Base-by-base conservation (phyloP, 2,329 filamentous ascomycete genomes). In the Clonostachys byssicola region DNA sequence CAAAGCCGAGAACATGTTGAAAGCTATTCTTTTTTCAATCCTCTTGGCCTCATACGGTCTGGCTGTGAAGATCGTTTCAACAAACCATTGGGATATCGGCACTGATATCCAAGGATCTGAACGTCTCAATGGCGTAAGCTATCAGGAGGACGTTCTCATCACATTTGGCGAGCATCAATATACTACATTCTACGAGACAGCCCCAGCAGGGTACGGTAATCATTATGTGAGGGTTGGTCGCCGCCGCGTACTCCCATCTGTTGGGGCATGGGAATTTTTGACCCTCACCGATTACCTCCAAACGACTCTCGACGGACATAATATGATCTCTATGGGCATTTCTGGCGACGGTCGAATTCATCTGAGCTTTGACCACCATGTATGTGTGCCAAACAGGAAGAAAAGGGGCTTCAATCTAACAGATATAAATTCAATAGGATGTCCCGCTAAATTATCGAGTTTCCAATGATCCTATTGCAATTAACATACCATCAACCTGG, bases 391-490 rank as follows among this genome's bases (percentile, higher is more conserved):
- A 30, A 30, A 30, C 23, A 30, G 23, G 23, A 30, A 30, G 23
- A 8, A 30, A 30, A 9, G 3, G 23, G 23, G 23, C 9, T 30
- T 30, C 8, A 30, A 30, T 30, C 23, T 30, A 30, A 30, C 23
- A 30, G 23, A 30, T 10, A 6, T 30, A 30, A 30, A 4, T 8
- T 13, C n/a, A 5, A 12, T 20, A 51, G 49, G 46, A 56, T 35
- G 54, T 56, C 9, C 54, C 54, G 3, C 44, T 56, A 7, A 56
- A 56, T 44, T 56, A 56, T 38, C 46, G 54, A n/a, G 49, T 53
- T 6, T 51, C 49, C 18, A 49, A 45, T 10, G 40, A 44, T 13
- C 44, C 40, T 9, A 44, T 54, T n/a, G 54, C 52, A 5, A 14
- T 30, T 6, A 42, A 50, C 7, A 35, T 39, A 8, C 40, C 44